Percentiles rank a stretch among this genome's conserved stretches.
These are phyloP conservation scores for Eucalyptus regnans DNA, from an alignment of 345 rosid genomes.

Conservation along the genomic window DNA sequence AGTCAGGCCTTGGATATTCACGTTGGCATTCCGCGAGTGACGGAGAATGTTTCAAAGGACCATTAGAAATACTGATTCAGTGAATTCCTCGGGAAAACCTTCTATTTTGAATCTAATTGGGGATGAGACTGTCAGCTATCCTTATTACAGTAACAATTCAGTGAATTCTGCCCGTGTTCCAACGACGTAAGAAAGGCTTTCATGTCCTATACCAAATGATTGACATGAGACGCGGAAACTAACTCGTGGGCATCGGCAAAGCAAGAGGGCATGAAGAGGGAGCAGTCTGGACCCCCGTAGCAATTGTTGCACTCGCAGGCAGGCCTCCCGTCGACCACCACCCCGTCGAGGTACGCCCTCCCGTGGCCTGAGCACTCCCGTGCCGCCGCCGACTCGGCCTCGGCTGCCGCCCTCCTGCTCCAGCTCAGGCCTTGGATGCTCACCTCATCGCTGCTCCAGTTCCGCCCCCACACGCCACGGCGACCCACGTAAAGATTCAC, in stretches of 20 bases:
- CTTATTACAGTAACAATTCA: not conserved
- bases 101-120: not conserved
- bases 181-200: not conserved
- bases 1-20: not conserved
- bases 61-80: not conserved
- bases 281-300: conserved; percentile 45
- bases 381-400: conserved; percentile 56
- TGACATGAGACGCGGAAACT: not conserved
- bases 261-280: conserved; percentile 26
- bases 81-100: not conserved
- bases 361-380: conserved; percentile 65
- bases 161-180: not conserved
- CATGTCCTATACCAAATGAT: not conserved
- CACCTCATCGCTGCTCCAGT: not conserved
- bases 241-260: conserved; percentile 38
- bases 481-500: not conserved
- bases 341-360: conserved; percentile 57
- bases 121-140: not conserved
- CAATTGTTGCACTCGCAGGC: conserved; percentile 60
- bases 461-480: not conserved
- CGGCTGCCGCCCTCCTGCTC: conserved; percentile 40
- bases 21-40: not conserved
- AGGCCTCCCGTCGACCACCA: conserved; percentile 3
- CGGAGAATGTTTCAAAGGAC: not conserved
- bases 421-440: conserved; percentile 14